Percentiles rank a stretch among this genome's conserved stretches.
These are phyloP conservation scores for Stipa capillata DNA, from an alignment of 176 grass and related monocot species.

Conservation along the genomic window DNA sequence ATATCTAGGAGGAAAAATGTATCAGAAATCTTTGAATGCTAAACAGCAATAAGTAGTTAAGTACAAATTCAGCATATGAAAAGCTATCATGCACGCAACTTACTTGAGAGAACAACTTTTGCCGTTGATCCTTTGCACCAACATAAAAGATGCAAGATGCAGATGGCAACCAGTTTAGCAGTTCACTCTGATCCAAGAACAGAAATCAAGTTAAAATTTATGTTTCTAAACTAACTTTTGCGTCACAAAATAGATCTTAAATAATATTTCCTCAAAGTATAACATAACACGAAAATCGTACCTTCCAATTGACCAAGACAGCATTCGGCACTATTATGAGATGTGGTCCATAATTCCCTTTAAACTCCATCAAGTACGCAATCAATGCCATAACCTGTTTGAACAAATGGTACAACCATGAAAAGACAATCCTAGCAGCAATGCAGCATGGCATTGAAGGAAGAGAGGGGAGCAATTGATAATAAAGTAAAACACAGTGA, in stretches of 20 bases:
- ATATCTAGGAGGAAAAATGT: neutral
- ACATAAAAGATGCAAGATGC: conserved; percentile 99
- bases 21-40: neutral
- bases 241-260: neutral
- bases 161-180: conserved; percentile 89
- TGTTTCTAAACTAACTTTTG: conserved; percentile 6
- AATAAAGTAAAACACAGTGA: neutral
- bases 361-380: conserved; percentile 98
- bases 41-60: neutral
- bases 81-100: conserved; percentile 13
- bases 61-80: too few relatives aligned
- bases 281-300: conserved; percentile 15
- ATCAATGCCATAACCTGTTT: conserved; percentile 96
- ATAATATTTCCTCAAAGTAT: conserved; percentile 1
- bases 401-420: neutral
- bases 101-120: conserved; percentile 91
- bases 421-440: conserved; percentile 23
- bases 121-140: conserved; percentile 84
- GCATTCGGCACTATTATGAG: conserved; percentile 99
- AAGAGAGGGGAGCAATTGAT: neutral
- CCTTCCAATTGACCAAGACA: conserved; percentile 99
- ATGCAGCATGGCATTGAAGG: neutral
- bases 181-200: conserved; percentile 76
- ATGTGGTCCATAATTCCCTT: conserved; percentile 98
- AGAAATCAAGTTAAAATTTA: conserved; percentile 27